These are phyloP conservation scores for Curvularia hawaiiensis DNA, from an alignment of 2,329 filamentous ascomycete species.

Conservation along the genomic window DNA sequence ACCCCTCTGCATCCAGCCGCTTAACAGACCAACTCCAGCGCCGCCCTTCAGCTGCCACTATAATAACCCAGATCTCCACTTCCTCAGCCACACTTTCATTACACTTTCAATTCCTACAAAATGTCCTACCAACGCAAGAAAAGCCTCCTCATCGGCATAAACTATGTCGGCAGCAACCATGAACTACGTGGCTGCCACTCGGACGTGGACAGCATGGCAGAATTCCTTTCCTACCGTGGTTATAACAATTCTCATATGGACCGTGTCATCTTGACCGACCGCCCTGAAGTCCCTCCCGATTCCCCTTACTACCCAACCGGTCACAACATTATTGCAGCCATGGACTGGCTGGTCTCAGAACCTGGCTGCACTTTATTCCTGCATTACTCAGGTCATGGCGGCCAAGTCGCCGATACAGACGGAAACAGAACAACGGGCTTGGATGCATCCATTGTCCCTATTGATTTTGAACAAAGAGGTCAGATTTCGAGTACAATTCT, in stretches of 20 bases:
- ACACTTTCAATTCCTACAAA: background rate
- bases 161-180: slow-evolving; percentile 54
- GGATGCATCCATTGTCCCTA: slow-evolving; percentile 60
- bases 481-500: slow-evolving; percentile 60
- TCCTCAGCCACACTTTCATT: background rate
- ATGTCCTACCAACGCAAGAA: slow-evolving; percentile 47
- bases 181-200: slow-evolving; percentile 56
- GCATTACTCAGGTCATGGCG: slow-evolving; percentile 65
- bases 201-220: slow-evolving; percentile 56
- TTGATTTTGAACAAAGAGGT: slow-evolving; percentile 58
- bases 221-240: slow-evolving; percentile 52
- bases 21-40: background rate
- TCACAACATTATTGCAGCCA: slow-evolving; percentile 57
- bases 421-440: slow-evolving; percentile 44
- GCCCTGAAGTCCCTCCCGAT: slow-evolving; percentile 34
- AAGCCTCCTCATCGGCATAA: slow-evolving; percentile 60
- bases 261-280: slow-evolving; percentile 55
- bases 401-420: slow-evolving; percentile 57
- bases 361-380: slow-evolving; percentile 60
- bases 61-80: background rate
- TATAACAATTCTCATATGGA: slow-evolving; percentile 50
- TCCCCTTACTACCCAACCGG: slow-evolving; percentile 48
- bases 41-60: slow-evolving; percentile 3
- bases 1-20: slow-evolving; percentile 21
- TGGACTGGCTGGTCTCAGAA: slow-evolving; percentile 62